These are phyloP conservation scores for Aquilaria yunnanensis DNA, from an alignment of 345 rosid genomes.

Conservation along the genomic window DNA sequence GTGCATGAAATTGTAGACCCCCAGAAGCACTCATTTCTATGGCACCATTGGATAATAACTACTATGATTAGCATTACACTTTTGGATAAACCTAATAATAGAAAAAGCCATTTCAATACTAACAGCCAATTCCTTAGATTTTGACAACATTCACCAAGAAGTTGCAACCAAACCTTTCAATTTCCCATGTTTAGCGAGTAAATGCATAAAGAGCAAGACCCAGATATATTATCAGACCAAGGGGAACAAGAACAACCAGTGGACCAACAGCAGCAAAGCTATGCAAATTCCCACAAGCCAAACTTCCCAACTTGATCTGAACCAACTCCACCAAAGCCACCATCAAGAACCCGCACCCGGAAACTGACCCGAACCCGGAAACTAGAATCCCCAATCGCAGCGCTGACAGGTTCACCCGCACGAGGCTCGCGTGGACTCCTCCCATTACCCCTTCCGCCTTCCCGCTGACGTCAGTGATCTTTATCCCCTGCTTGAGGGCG, in stretches of 20 bases:
- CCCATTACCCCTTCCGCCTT: slow-evolving; percentile 6
- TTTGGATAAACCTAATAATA: too few species aligned
- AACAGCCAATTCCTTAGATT: too few species aligned
- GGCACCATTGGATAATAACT: too few species aligned
- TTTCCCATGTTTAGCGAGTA: slow-evolving; percentile 22
- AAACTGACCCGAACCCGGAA: slow-evolving; percentile 60
- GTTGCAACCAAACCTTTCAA: too few species aligned
- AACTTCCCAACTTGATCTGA: slow-evolving; percentile 70
- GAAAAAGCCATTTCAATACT: too few species aligned
- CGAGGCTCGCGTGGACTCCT: slow-evolving; percentile 19
- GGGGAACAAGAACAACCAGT: slow-evolving; percentile 63
- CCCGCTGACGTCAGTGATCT: slow-evolving; percentile 16
- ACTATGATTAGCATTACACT: too few species aligned
- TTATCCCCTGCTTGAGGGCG: slow-evolving; percentile 64
- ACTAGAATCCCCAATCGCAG: slow-evolving; percentile 49
- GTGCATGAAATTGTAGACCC: too few species aligned
- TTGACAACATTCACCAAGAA: too few species aligned
- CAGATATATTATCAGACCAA: slow-evolving; percentile 47
- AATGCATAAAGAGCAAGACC: slow-evolving; percentile 58
- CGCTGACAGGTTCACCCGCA: slow-evolving; percentile 39
- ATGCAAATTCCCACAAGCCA: slow-evolving; percentile 49
- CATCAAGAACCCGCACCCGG: slow-evolving; percentile 73
- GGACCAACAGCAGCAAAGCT: slow-evolving; percentile 61
- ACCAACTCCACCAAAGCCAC: slow-evolving; percentile 69
- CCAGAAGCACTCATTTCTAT: too few species aligned